Percentiles rank a stretch among this genome's conserved stretches.
Evolutionary conservation across 2,329 filamentous ascomycete species (phyloP).

Genomic region (Aspergillus spinulosporus): DNA sequence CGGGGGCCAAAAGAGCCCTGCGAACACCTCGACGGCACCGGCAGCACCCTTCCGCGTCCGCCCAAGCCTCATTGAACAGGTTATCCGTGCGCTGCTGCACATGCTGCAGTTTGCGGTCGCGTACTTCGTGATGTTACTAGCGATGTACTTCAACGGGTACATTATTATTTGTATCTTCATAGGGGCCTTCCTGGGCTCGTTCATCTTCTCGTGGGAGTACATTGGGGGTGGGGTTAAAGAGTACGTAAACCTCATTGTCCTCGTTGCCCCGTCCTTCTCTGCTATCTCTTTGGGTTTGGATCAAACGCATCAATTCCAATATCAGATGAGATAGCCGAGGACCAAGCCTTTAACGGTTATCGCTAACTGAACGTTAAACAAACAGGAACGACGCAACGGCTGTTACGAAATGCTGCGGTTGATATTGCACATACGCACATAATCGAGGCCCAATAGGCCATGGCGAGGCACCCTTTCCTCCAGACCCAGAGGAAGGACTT

Average conservation of each 20-base stretch:
- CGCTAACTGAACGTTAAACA: not conserved
- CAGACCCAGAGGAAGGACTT: no score
- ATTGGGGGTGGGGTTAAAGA: slow-evolving; percentile 11
- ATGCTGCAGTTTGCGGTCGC: slow-evolving; percentile 71
- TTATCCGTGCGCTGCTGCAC: slow-evolving; percentile 66
- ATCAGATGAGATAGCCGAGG: no score
- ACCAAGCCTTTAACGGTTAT: not conserved
- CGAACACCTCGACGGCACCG: not conserved
- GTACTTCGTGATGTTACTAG: slow-evolving; percentile 73
- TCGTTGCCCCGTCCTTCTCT: not conserved
- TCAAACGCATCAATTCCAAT: not conserved
- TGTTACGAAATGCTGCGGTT: slow-evolving; percentile 30
- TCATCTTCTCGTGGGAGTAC: slow-evolving; percentile 71
- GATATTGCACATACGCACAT: not conserved
- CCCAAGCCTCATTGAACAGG: slow-evolving; percentile 66
- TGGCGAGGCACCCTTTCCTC: no score
- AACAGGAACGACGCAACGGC: slow-evolving; percentile 26
- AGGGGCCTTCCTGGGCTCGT: slow-evolving; percentile 70
- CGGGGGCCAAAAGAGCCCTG: not conserved
- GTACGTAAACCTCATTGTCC: slow-evolving; percentile 18
- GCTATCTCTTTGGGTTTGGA: not conserved
- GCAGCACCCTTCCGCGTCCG: slow-evolving; percentile 40
- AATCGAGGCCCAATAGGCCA: no score
- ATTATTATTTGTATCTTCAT: slow-evolving; percentile 80
- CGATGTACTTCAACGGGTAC: slow-evolving; percentile 70